phyloP scores from a whole-genome alignment of 176 grass and related monocot genomes.

The Luzula sylvatica region DNA sequence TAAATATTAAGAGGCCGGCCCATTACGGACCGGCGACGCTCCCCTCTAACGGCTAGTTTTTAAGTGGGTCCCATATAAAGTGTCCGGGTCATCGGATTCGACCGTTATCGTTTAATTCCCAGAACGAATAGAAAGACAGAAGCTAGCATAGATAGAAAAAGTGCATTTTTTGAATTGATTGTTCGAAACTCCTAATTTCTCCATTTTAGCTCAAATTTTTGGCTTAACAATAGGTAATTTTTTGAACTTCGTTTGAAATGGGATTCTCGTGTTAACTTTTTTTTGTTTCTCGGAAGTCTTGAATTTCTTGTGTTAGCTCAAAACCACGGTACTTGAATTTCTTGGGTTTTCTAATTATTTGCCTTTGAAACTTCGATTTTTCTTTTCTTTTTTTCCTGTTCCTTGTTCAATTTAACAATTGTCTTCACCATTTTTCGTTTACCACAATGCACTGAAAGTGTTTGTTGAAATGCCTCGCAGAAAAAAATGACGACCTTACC shows the following conservation, averaged over 20 bases:
- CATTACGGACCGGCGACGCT: background rate
- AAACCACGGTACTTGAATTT: background rate
- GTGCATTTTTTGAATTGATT: background rate
- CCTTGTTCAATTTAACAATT: too few relatives aligned
- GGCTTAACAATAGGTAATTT: background rate
- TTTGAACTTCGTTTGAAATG: background rate
- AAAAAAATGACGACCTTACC: constrained; percentile 53
- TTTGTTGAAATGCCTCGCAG: background rate
- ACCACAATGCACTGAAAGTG: constrained; percentile 1
- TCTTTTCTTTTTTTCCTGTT: too few relatives aligned
- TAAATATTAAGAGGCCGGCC: background rate
- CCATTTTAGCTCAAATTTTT: too few relatives aligned
- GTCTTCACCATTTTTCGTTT: too few relatives aligned
- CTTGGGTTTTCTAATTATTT: too few relatives aligned
- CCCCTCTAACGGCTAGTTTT: constrained; percentile 18
- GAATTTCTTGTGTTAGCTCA: background rate
- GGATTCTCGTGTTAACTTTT: background rate
- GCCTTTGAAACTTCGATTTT: too few relatives aligned
- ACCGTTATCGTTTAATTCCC: constrained; percentile 5
- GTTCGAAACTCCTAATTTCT: background rate
- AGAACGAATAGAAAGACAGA: background rate
- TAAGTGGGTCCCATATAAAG: background rate
- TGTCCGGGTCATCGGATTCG: background rate
- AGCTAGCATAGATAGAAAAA: background rate
- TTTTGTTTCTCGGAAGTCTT: background rate